Base-by-base conservation (phyloP, 2,329 filamentous ascomycete genomes). In the Coniochaeta pulveracea region DNA sequence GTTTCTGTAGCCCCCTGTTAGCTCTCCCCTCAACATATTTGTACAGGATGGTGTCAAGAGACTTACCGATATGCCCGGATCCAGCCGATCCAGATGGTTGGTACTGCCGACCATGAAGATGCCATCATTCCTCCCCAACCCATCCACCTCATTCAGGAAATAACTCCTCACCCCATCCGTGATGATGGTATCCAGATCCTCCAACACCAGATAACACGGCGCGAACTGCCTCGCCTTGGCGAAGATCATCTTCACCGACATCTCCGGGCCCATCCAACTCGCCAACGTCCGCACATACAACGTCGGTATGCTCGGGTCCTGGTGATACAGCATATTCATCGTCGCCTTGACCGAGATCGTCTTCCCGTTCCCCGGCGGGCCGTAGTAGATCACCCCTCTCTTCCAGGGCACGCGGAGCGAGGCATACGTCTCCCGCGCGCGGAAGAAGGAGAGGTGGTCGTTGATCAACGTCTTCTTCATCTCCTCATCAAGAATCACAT, bases 101-200 rank as follows among this genome's bases (percentile, higher is more conserved):
- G 76, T 80, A 34, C 67, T 74, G 19, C 71, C 75, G 18, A 80
- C 63, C 57, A 84, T 79, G 43, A 82, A 68, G 34, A 83, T 80
- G 9, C 79, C 79, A 41, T 83, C 73, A 41, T 84, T 84, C 40
- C 63, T 68, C 43, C 72, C 70, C 9, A 84, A 66, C 0, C 79
- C 79, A 40, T 84, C 79, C 3, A 83, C 71, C 51, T 83, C 76
- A 47, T 83, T 84, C 30, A 83, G 61, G 54, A 84, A 84, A 57
- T 80, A 83, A 34, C 67, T 74, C 18, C 78, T 63, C 10, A 78
- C 71, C 2, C 48, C 41, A 34, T 76, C 69, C 9, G 63, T 64
- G 27, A 84, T 68, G 21, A 83, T 66, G 7, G 69, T 75, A 48
- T 84, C 80, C 5, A 84, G 63, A 41, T 84, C 80, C 49, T 84